A percentile compares a stretch with the other conserved stretches of the same genome.
phyloP scores from a whole-genome alignment of 495 filamentous ascomycete species.

The Lophium mytilinum region DNA sequence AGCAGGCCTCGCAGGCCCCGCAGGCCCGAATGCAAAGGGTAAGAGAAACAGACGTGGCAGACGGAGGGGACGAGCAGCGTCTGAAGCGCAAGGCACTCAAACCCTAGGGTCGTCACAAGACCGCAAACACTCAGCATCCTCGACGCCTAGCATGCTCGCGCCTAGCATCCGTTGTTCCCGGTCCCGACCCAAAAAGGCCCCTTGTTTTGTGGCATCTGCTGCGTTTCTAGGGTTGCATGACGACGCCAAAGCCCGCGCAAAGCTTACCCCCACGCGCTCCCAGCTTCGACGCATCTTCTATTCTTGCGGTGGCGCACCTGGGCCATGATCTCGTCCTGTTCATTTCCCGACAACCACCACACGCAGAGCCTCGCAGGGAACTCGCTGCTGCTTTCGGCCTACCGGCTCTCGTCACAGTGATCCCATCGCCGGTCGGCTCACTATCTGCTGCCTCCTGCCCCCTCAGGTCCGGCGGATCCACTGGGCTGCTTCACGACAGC shows the following conservation, averaged over 20 bases:
- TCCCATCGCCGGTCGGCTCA: background rate
- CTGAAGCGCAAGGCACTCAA: too few relatives aligned
- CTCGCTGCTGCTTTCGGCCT: background rate
- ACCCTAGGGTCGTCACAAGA: conserved; percentile 1
- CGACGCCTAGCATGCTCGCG: background rate
- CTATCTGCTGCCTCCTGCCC: background rate
- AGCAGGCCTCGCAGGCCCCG: background rate
- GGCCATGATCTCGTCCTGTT: background rate
- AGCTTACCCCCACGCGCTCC: background rate
- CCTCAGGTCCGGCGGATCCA: too few relatives aligned
- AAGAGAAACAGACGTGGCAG: conserved; percentile 26
- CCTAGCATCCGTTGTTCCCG: background rate
- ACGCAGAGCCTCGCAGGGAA: background rate
- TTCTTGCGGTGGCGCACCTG: background rate
- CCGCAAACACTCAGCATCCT: background rate
- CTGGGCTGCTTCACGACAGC: background rate
- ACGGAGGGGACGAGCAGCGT: background rate
- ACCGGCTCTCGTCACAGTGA: background rate
- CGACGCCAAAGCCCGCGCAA: background rate
- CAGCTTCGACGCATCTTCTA: too few relatives aligned
- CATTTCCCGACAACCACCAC: background rate
- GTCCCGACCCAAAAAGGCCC: background rate
- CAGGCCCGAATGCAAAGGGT: conserved; percentile 14
- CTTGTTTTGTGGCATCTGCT: background rate
- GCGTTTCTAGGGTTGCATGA: background rate